Conservation (phyloP, 2,329 filamentous ascomycete genomes). For the Neurospora sp. region DNA sequence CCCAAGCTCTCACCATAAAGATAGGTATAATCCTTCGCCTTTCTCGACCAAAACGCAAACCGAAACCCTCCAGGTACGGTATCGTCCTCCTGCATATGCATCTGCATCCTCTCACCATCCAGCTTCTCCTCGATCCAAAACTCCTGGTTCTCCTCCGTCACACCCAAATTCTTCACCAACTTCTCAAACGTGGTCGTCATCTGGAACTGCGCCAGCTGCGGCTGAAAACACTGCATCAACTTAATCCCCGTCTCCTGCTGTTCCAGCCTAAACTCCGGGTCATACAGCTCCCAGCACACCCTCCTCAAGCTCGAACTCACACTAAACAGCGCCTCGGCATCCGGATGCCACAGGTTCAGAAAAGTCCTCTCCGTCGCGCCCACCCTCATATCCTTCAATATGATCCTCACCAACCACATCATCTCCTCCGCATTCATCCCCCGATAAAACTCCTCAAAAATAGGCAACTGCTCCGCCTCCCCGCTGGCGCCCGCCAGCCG, state of each 20-base stretch:
- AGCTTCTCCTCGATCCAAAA: conserved; percentile 99
- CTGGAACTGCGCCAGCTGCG: conserved; percentile 88
- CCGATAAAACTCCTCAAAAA: conserved; percentile 76
- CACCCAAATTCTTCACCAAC: conserved; percentile 60
- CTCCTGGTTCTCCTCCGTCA: conserved; percentile 58
- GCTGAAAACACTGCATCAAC: conserved; percentile 93
- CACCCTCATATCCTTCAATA: conserved; percentile 66
- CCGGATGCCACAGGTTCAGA: conserved; percentile 71
- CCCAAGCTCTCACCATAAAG: conserved; percentile 73
- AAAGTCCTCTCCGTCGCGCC: conserved; percentile 82
- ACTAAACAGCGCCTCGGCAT: conserved; percentile 70
- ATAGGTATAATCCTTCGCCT: conserved; percentile 93
- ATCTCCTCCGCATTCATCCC: conserved; percentile 90
- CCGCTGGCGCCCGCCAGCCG: conserved; percentile 62
- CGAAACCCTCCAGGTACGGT: conserved; percentile 55
- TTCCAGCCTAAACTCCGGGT: conserved; percentile 62
- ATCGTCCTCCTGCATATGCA: conserved; percentile 76
- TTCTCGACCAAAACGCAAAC: conserved; percentile 90
- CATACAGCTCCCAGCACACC: conserved; percentile 88
- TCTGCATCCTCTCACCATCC: conserved; percentile 92
- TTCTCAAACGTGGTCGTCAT: conserved; percentile 66
- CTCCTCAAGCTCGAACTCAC: conserved; percentile 72
- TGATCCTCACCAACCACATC: conserved; percentile 89
- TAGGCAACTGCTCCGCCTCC: conserved; percentile 73
- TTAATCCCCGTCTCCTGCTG: conserved; percentile 64